Conservation (phyloP, 2,329 filamentous ascomycete genomes). For the Aspergillus fumigatus region DNA sequence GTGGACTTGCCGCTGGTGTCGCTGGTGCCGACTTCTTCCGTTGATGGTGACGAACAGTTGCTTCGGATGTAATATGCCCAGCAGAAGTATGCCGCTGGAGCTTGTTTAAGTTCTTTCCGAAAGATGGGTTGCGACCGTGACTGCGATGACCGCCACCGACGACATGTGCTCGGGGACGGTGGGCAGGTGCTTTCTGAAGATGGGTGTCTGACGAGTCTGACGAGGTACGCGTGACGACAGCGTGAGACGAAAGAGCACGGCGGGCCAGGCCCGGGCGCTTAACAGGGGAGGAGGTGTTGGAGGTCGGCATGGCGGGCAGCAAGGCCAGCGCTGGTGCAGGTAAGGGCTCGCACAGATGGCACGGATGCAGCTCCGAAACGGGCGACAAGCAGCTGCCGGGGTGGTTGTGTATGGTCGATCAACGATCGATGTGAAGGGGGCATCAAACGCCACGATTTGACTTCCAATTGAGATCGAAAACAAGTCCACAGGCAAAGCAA, state of each 20-base stretch:
- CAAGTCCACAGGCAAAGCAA: conserved; percentile 3
- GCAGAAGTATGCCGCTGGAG: conserved; percentile 31
- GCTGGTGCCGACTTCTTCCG: conserved; percentile 44
- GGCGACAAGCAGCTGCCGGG: conserved; percentile 13
- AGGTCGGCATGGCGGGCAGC: conserved; percentile 20
- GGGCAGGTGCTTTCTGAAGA: conserved; percentile 26
- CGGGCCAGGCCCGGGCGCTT: conserved; percentile 39
- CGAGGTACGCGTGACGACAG: conserved; percentile 33
- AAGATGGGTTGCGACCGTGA: conserved; percentile 41
- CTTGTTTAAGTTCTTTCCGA: conserved; percentile 43
- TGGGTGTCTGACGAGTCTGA: conserved; percentile 25
- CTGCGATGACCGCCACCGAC: conserved; percentile 37
- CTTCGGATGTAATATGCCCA: conserved; percentile 28
- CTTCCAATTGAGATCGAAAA: not conserved
- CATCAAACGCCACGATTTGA: conserved; percentile 2
- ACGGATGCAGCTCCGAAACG: conserved; percentile 10
- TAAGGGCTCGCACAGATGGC: conserved; percentile 1
- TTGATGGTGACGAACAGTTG: conserved; percentile 36
- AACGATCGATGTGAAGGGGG: conserved; percentile 2
- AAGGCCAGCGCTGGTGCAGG: not conserved
- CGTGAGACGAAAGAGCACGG: conserved; percentile 38
- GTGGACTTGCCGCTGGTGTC: conserved; percentile 42
- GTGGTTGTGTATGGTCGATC: conserved; percentile 6
- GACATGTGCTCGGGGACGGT: conserved; percentile 39
- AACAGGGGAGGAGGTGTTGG: conserved; percentile 34